phyloP scores from a whole-genome alignment of 139 green algal genomes.

The Pleodorina starrii region DNA sequence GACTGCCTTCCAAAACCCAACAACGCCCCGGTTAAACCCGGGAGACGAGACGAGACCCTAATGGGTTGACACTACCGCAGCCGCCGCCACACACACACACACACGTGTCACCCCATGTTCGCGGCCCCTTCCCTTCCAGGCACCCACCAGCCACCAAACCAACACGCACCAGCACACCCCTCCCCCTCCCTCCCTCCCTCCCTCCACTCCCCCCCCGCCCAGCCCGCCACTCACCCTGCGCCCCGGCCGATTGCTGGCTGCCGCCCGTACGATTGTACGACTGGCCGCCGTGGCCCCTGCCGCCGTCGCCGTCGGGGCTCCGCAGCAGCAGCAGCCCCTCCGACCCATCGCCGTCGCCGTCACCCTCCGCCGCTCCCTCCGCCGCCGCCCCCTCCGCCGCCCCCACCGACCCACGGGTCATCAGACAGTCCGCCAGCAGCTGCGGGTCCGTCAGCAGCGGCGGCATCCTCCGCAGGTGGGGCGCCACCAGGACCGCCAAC shows the following conservation, averaged over 20 bases:
- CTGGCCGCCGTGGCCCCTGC: background rate
- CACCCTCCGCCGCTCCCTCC: background rate
- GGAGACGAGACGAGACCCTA: too few species aligned
- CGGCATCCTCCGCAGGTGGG: slow-evolving; percentile 18
- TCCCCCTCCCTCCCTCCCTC: background rate
- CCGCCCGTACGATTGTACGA: background rate
- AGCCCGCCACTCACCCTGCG: background rate
- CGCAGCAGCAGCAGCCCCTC: background rate
- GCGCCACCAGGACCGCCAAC: slow-evolving; percentile 71
- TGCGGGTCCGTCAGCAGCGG: slow-evolving; percentile 31
- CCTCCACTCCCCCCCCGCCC: background rate
- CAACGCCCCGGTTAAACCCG: too few species aligned
- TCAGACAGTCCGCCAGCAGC: slow-evolving; percentile 56
- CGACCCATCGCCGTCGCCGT: background rate
- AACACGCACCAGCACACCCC: too few species aligned
- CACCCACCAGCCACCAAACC: background rate
- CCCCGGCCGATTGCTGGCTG: background rate
- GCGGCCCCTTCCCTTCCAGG: background rate
- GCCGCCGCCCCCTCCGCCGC: background rate
- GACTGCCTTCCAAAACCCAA: too few species aligned
- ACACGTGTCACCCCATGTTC: too few species aligned
- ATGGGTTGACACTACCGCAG: too few species aligned
- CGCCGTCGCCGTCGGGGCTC: background rate
- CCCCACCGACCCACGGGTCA: background rate
- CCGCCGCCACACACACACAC: too few species aligned